Evolutionary conservation across 2,329 filamentous ascomycete genomes (phyloP), one percentile per base, ranked within the genome.

Genomic region (Gliomastix tumulicola): DNA sequence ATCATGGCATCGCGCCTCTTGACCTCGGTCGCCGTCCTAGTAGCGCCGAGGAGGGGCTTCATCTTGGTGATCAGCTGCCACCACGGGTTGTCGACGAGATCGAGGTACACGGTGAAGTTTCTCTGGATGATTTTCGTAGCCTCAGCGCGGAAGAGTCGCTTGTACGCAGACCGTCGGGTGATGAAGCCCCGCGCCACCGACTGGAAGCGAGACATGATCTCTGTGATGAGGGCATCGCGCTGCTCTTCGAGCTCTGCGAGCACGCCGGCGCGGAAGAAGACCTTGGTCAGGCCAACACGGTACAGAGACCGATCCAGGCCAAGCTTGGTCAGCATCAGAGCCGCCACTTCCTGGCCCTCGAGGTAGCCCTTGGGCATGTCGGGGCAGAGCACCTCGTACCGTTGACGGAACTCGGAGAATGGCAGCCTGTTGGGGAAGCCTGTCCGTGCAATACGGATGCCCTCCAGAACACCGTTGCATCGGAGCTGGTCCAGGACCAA

Each of bases 381-480:
- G 21, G 74, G 74, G 55, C 90, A 97, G 7, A 98, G 76, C 7
- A 98, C 90, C 56, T 97, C 92, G 57, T 98, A 98, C 44, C 92
- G 82, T 51, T 94, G 87, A 37, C 92, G 80, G 63, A 98, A 98
- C 54, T 98, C 94, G 4, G 85, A 76, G 56, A 98, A 98, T 1
- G 86, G 76, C 21, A 98, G 71, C 47, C 92, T 76, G 55, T 98
- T 98, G 35, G 92, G 92, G 57, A 98, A 98, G 18, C 92, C 92
- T 6, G 94, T 98, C 32, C 92, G 80, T 18, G 92, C 92, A 59
- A 98, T 98, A 42, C 92, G 79, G 53, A 98, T 98, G 43, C 92
- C 92, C 63, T 98, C 92, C n/a, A 98, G 71, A 4, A 98, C 92
- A 84, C 92, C 92, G 56, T 98, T 98, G 64, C 92, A 98, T 36